phyloP scores from a whole-genome alignment of 202 grass and related monocot species.

The Eragrostis tef region DNA sequence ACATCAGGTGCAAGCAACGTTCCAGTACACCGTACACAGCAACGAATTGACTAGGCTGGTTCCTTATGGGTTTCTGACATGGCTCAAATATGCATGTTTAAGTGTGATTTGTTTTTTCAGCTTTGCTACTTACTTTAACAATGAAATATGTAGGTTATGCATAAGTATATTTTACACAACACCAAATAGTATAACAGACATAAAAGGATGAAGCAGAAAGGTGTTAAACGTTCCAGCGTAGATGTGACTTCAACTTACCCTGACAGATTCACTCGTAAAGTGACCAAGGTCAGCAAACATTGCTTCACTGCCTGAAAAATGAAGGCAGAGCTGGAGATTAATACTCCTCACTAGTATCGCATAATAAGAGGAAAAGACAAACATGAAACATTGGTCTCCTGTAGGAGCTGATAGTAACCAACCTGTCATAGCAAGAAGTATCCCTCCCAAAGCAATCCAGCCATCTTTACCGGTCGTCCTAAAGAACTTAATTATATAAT shows the following conservation, averaged over 20 bases:
- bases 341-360: slow-evolving; percentile 17
- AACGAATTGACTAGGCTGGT: slow-evolving; percentile 32
- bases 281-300: slow-evolving; percentile 99
- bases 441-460: slow-evolving; percentile 94
- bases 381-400: background rate
- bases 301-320: slow-evolving; percentile 82
- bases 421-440: slow-evolving; percentile 94
- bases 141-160: slow-evolving; percentile 6
- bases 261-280: slow-evolving; percentile 87
- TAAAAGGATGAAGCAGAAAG: slow-evolving; percentile 14
- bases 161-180: slow-evolving; percentile 5
- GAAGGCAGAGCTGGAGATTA: slow-evolving; percentile 12
- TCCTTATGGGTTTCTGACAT: slow-evolving; percentile 7
- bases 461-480: slow-evolving; percentile 82
- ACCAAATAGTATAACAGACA: slow-evolving; percentile 29
- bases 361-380: slow-evolving; percentile 7
- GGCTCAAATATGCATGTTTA: slow-evolving; percentile 34
- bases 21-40: slow-evolving; percentile 6
- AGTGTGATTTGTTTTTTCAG: slow-evolving; percentile 1
- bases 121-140: slow-evolving; percentile 28
- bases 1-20: slow-evolving; percentile 25
- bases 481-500: slow-evolving; percentile 82
- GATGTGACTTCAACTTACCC: too few relatives aligned
- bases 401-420: slow-evolving; percentile 35
- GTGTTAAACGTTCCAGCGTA: background rate